Conservation (phyloP, 345 rosid species). For the Salix dunnii region DNA sequence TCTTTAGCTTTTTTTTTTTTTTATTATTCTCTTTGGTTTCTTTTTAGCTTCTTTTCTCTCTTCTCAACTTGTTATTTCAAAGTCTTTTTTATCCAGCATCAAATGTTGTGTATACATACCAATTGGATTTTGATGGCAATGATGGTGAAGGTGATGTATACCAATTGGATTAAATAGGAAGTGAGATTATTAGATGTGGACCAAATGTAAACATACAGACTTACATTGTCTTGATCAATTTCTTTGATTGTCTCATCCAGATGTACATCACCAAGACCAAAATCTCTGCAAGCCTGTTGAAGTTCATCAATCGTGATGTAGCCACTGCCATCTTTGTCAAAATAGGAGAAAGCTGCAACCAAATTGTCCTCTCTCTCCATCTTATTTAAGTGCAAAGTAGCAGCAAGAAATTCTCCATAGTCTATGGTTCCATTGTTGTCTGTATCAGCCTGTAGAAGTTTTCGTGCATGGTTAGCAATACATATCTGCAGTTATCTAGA, state of each 20-base stretch:
- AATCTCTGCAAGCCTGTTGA: slow-evolving; percentile 90
- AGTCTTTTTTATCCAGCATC: no score
- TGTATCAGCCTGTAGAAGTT: slow-evolving; percentile 72
- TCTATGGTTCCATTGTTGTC: slow-evolving; percentile 89
- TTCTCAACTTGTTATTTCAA: no score
- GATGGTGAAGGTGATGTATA: background rate
- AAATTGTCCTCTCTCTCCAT: slow-evolving; percentile 90
- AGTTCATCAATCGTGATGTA: slow-evolving; percentile 89
- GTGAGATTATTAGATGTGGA: background rate
- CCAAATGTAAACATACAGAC: slow-evolving; percentile 10
- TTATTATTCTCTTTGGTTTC: no score
- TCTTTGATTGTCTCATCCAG: slow-evolving; percentile 83
- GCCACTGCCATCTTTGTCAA: slow-evolving; percentile 91
- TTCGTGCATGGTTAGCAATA: background rate
- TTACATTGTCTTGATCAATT: slow-evolving; percentile 90
- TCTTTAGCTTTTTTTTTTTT: no score
- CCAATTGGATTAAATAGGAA: background rate
- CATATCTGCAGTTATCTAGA: slow-evolving; percentile 1
- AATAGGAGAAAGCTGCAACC: slow-evolving; percentile 77
- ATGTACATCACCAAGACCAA: slow-evolving; percentile 77
- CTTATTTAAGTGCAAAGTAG: slow-evolving; percentile 85
- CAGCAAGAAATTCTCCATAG: slow-evolving; percentile 91
- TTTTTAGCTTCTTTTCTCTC: no score
- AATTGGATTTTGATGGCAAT: background rate
- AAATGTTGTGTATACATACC: background rate